Evolutionary conservation across 2,329 filamentous ascomycete species (phyloP), one percentile per base, ranked within the genome.

Genomic region (Calonectria pauciramosa): DNA sequence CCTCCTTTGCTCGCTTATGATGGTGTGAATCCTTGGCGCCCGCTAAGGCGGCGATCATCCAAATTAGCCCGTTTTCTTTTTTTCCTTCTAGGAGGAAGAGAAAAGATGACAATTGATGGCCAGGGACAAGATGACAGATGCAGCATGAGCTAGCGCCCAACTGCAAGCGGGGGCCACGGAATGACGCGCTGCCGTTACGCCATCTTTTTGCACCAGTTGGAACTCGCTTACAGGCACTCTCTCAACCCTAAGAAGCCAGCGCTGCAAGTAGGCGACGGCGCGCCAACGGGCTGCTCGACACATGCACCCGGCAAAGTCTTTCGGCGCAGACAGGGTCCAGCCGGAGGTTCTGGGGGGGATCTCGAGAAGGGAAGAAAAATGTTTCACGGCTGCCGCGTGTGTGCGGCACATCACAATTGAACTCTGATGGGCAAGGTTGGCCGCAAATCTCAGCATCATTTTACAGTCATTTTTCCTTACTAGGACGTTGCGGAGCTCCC

Each of bases 11-110:
- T 63, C 56, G 56, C 56, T 63, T 63, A 63, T 63, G 34, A 63
- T 63, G 56, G 34, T 28, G 56, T 63, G 56, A 63, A 63, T 63
- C 56, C 56, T 63, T 63, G 78, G 78, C 78, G 80, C 77, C 79
- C 78, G 80, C 80, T 81, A 81, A 78, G 73, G 75, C 80, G 80
- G 76, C 79, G 80, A 81, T 81, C 80, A 80, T 80, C 34, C 75
- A 77, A 76, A 79, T 80, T 81, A 81, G 80, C 79, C 78, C 79
- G 77, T 30, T 76, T 78, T 75, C 71, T 68, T 75, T 70, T 74
- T 80, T 76, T 77, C 73, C 70, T 68, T 75, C 69, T 74, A 66
- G 79, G 74, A 80, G 75, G 76, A 77, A 67, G 71, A 72, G 64
- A 67, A 72, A 71, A 75, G 70, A 71, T 56, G 74, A 75, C 54